phyloP scores from a whole-genome alignment of 805 yeast species.

The Candida sphagnicola region DNA sequence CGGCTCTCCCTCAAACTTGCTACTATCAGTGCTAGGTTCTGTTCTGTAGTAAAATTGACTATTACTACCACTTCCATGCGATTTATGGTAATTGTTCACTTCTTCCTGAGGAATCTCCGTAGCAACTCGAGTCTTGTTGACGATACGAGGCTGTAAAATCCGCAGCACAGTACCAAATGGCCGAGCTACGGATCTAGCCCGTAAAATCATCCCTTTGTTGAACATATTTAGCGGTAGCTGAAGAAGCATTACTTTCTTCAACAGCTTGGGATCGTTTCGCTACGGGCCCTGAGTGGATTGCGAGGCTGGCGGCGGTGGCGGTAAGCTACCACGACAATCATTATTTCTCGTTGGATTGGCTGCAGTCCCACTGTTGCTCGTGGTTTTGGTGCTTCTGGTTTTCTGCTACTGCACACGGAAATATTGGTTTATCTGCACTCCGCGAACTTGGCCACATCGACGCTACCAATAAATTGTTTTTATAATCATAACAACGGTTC shows the following conservation, averaged over 20 bases:
- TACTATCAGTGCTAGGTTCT: conserved; percentile 22
- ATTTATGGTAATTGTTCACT: conserved; percentile 17
- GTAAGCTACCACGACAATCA: no score
- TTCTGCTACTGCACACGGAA: no score
- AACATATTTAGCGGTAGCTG: background rate
- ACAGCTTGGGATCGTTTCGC: no score
- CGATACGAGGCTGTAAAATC: conserved; percentile 1
- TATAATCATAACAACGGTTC: background rate
- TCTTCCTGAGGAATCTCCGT: conserved; percentile 36
- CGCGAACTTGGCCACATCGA: no score
- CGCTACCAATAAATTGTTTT: background rate
- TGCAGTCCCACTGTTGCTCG: no score
- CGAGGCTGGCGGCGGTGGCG: no score
- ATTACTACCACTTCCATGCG: conserved; percentile 6
- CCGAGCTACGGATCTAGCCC: background rate
- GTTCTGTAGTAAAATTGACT: conserved; percentile 20
- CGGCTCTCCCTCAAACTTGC: conserved; percentile 21
- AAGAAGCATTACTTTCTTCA: no score
- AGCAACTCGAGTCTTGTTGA: conserved; percentile 22
- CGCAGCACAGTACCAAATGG: background rate
- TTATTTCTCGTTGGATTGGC: no score
- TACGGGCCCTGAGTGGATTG: no score
- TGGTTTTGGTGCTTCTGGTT: background rate
- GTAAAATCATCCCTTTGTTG: background rate
- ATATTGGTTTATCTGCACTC: no score